Percentiles rank a stretch among this genome's conserved stretches.
Evolutionary conservation across 306 rosid species (phyloP).

Genomic region (Lagenaria siceraria): DNA sequence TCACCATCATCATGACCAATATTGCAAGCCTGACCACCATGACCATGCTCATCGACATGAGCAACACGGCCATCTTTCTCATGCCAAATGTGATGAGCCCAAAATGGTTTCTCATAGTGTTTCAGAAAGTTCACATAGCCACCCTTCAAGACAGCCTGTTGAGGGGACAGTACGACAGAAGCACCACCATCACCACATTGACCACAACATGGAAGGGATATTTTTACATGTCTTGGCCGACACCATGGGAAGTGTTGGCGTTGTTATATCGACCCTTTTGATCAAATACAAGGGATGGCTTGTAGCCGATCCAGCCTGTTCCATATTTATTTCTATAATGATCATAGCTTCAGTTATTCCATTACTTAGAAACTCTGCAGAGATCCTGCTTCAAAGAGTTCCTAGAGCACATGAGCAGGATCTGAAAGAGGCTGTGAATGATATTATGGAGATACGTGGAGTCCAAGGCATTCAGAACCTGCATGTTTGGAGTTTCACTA

Average conservation of each 20-base stretch:
- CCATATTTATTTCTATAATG: slow-evolving; percentile 76
- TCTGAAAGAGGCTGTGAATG: slow-evolving; percentile 42
- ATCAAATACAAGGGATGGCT: slow-evolving; percentile 97
- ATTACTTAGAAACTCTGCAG: slow-evolving; percentile 79
- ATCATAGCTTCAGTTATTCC: slow-evolving; percentile 82
- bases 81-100: background rate
- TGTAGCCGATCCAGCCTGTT: slow-evolving; percentile 89
- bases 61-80: slow-evolving; percentile 12
- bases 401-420: slow-evolving; percentile 57
- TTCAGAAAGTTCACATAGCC: slow-evolving; percentile 12
- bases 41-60: slow-evolving; percentile 12
- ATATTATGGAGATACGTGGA: slow-evolving; percentile 46
- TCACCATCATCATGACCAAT: background rate
- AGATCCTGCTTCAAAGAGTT: slow-evolving; percentile 76
- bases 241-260: slow-evolving; percentile 95
- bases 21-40: slow-evolving; percentile 5
- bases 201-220: slow-evolving; percentile 99
- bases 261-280: slow-evolving; percentile 76
- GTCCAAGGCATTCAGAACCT: slow-evolving; percentile 51
- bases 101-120: slow-evolving; percentile 8
- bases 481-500: slow-evolving; percentile 78
- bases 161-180: slow-evolving; percentile 17
- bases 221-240: slow-evolving; percentile 93
- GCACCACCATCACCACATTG: slow-evolving; percentile 65
- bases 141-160: background rate